These are phyloP conservation scores for Neofusicoccum laricinum DNA, from an alignment of 2,329 filamentous ascomycete genomes.

Conservation along the genomic window DNA sequence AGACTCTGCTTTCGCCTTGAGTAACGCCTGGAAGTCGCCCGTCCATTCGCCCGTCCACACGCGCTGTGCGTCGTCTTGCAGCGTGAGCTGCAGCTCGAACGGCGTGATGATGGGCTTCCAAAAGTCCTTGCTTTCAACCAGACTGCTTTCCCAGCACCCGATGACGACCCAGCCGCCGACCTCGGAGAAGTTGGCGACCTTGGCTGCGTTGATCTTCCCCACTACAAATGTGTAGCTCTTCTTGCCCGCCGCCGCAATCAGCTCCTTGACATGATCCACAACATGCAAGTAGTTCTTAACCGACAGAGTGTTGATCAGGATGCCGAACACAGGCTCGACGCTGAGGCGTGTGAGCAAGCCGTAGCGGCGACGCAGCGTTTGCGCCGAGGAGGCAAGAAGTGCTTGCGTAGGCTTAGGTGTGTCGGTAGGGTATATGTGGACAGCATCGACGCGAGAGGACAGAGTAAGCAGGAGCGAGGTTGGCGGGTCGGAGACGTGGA, in stretches of 20 bases:
- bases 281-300: slow-evolving; percentile 87
- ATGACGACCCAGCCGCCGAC: slow-evolving; percentile 96
- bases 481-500: slow-evolving; percentile 80
- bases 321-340: slow-evolving; percentile 82
- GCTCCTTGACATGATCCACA: slow-evolving; percentile 67
- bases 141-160: slow-evolving; percentile 94
- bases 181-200: slow-evolving; percentile 94
- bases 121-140: slow-evolving; percentile 86
- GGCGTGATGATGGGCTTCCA: slow-evolving; percentile 91
- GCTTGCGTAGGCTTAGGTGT: slow-evolving; percentile 24
- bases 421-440: slow-evolving; percentile 71
- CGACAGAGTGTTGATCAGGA: slow-evolving; percentile 91
- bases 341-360: slow-evolving; percentile 78
- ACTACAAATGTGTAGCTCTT: slow-evolving; percentile 97
- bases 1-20: slow-evolving; percentile 37
- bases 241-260: slow-evolving; percentile 78
- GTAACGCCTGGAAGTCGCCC: slow-evolving; percentile 74
- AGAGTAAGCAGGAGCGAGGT: slow-evolving; percentile 83
- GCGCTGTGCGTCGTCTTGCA: slow-evolving; percentile 71
- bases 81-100: slow-evolving; percentile 79
- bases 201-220: slow-evolving; percentile 91
- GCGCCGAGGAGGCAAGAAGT: slow-evolving; percentile 51
- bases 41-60: slow-evolving; percentile 89
- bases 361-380: slow-evolving; percentile 77
- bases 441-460: slow-evolving; percentile 72